phyloP scores from a whole-genome alignment of 2,329 filamentous ascomycete species.

The Monosporascus sp. region DNA sequence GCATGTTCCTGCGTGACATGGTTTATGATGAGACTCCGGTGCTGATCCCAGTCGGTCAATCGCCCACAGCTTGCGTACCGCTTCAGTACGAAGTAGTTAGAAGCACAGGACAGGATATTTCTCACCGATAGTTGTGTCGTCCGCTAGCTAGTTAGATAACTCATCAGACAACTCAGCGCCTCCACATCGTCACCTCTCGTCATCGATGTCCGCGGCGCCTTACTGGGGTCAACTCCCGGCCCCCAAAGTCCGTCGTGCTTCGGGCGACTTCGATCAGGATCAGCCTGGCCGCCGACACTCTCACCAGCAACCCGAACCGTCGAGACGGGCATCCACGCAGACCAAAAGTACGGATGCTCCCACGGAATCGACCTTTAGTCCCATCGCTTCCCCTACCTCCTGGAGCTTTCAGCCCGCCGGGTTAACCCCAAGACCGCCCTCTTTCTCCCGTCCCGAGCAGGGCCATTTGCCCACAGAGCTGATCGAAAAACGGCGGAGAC shows the following conservation, averaged over 20 bases:
- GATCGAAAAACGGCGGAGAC: constrained; percentile 37
- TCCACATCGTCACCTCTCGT: constrained; percentile 10
- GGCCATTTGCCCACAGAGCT: constrained; percentile 38
- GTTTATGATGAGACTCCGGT: constrained; percentile 18
- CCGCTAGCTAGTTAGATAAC: not conserved
- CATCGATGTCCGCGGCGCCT: constrained; percentile 40
- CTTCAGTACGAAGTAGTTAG: no score
- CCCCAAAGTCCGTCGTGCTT: constrained; percentile 39
- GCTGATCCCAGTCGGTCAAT: no score
- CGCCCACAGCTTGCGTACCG: no score
- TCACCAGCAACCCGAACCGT: constrained; percentile 35
- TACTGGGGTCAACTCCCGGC: constrained; percentile 57
- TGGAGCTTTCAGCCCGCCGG: constrained; percentile 47
- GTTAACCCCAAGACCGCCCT: constrained; percentile 55
- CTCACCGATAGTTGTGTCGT: no score
- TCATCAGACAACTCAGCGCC: not conserved
- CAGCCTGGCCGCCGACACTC: constrained; percentile 25
- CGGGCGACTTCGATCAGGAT: constrained; percentile 27
- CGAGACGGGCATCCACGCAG: constrained; percentile 50
- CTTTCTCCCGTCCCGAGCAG: constrained; percentile 35
- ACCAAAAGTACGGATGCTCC: constrained; percentile 50
- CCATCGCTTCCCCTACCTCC: constrained; percentile 49
- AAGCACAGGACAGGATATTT: no score
- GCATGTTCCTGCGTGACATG: constrained; percentile 42
- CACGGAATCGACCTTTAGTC: constrained; percentile 55